A percentile compares a stretch with the other conserved stretches of the same genome.
phyloP scores from a whole-genome alignment of 306 rosid genomes.

The Lithocarpus polystachyus region DNA sequence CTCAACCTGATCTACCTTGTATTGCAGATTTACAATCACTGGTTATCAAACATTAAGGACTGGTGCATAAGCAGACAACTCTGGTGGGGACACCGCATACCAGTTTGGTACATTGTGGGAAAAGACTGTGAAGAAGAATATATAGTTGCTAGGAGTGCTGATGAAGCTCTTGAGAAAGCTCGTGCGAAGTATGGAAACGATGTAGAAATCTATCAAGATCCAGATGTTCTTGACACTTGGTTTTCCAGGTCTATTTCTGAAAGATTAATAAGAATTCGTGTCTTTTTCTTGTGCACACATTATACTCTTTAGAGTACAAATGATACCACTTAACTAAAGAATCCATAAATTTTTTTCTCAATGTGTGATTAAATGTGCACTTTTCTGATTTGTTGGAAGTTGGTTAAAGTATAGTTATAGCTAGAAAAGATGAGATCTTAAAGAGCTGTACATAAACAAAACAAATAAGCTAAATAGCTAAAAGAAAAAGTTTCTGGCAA shows the following conservation, averaged over 20 bases:
- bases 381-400: no score
- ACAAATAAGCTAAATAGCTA: no score
- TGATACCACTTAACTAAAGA: neutral
- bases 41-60: conserved; percentile 96
- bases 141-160: conserved; percentile 79
- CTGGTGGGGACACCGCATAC: conserved; percentile 99
- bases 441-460: no score
- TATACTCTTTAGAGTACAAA: neutral
- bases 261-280: neutral
- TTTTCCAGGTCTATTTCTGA: conserved; percentile 72
- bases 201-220: conserved; percentile 89
- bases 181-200: conserved; percentile 62
- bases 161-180: conserved; percentile 80
- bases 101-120: conserved; percentile 94
- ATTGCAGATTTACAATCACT: conserved; percentile 87
- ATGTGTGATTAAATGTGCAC: no score
- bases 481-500: no score
- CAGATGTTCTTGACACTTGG: conserved; percentile 99
- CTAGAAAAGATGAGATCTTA: no score
- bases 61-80: conserved; percentile 99
- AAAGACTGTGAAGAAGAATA: conserved; percentile 84
- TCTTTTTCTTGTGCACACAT: neutral
- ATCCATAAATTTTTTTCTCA: neutral
- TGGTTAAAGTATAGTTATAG: no score
- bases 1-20: conserved; percentile 13